Evolutionary conservation across 2,329 filamentous ascomycete species (phyloP).

Genomic region (Sphaerulina vaccinii): DNA sequence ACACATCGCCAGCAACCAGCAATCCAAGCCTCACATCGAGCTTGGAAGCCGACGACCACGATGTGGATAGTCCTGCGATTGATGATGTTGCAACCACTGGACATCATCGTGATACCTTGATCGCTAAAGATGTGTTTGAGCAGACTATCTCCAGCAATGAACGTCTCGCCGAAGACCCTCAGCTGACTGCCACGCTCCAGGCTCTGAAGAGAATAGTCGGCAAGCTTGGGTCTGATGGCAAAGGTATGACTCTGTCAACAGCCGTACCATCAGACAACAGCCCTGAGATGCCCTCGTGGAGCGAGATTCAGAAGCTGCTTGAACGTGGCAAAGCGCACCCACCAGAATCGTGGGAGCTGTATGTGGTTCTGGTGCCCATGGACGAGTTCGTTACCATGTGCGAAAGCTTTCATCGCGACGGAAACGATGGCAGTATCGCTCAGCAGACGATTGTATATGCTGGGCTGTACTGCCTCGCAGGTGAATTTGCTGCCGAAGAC

Average conservation of each 20-base stretch:
- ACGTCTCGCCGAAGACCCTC: background rate
- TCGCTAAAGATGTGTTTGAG: slow-evolving; percentile 4
- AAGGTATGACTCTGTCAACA: background rate
- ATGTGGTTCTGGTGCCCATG: background rate
- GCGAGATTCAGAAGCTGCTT: slow-evolving; percentile 1
- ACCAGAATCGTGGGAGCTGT: slow-evolving; percentile 7
- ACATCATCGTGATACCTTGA: slow-evolving; percentile 76
- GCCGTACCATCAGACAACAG: background rate
- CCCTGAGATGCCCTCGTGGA: slow-evolving; percentile 4
- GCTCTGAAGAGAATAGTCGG: background rate
- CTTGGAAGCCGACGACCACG: background rate
- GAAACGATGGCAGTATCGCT: background rate
- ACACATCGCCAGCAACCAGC: background rate
- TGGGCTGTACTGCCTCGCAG: background rate
- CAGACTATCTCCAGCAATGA: slow-evolving; percentile 5
- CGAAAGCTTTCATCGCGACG: slow-evolving; percentile 2
- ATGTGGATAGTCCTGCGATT: background rate
- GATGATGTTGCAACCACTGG: slow-evolving; percentile 83
- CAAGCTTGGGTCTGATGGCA: slow-evolving; percentile 1
- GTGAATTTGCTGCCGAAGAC: slow-evolving; percentile 3
- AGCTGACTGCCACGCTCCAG: background rate
- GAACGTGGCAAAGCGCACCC: slow-evolving; percentile 3
- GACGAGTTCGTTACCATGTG: slow-evolving; percentile 5
- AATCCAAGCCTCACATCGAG: background rate
- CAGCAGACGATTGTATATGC: slow-evolving; percentile 8